These are phyloP conservation scores for Massariosphaeria phaeospora DNA, from an alignment of 495 filamentous ascomycete genomes.

Conservation along the genomic window DNA sequence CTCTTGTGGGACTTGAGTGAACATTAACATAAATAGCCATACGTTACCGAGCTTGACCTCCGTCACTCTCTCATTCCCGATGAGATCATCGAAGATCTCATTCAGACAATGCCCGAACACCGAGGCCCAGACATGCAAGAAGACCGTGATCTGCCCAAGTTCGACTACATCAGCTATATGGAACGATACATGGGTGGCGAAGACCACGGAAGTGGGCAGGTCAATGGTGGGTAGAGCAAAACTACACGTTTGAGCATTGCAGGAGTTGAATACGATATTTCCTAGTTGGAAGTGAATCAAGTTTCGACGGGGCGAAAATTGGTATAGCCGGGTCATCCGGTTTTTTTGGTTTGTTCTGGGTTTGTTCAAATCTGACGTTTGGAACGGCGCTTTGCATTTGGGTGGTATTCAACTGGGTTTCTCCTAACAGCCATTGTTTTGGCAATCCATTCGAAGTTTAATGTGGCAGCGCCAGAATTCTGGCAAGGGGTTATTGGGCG, in stretches of 20 bases:
- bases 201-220: slow-evolving; percentile 6
- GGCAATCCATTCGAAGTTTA: too few species aligned
- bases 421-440: too few species aligned
- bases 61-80: slow-evolving; percentile 91
- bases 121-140: slow-evolving; percentile 71
- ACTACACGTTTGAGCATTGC: too few species aligned
- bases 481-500: too few species aligned
- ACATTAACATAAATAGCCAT: slow-evolving; percentile 53
- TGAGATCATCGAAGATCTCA: slow-evolving; percentile 86
- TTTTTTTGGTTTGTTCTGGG: too few species aligned
- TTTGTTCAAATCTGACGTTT: too few species aligned
- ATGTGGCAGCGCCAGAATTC: too few species aligned
- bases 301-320: neutral
- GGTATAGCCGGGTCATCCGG: too few species aligned
- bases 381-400: too few species aligned
- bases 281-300: neutral
- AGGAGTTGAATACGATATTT: too few species aligned
- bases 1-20: neutral
- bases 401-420: too few species aligned
- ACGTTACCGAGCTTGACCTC: slow-evolving; percentile 95
- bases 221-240: slow-evolving; percentile 14
- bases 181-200: slow-evolving; percentile 56
- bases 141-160: slow-evolving; percentile 73
- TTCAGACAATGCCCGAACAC: slow-evolving; percentile 77
- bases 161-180: slow-evolving; percentile 92